A percentile compares a stretch with the other conserved stretches of the same genome.
Evolutionary conservation across 805 yeast genomes (phyloP).

Genomic region (Saturnispora silvae): DNA sequence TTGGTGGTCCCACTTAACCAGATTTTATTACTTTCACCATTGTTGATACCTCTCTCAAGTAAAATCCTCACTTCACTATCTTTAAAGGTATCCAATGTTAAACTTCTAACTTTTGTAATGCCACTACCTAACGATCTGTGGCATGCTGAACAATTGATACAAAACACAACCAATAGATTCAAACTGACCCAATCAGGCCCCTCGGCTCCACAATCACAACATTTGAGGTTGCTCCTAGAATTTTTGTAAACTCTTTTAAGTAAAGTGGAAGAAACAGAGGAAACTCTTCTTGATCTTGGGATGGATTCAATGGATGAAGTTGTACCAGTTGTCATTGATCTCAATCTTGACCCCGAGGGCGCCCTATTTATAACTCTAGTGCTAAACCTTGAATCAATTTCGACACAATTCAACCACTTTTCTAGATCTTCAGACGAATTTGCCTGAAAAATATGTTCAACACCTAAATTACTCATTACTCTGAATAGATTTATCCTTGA

Average conservation of each 20-base stretch:
- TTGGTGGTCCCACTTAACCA: conserved; percentile 36
- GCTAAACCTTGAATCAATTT: conserved; percentile 3
- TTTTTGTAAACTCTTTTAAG: conserved; percentile 30
- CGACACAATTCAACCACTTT: conserved; percentile 49
- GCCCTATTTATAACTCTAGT: background rate
- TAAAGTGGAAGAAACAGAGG: conserved; percentile 25
- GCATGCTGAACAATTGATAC: conserved; percentile 81
- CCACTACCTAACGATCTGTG: conserved; percentile 82
- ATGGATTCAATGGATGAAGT: conserved; percentile 2
- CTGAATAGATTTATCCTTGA: conserved; percentile 58
- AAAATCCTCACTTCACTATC: conserved; percentile 46
- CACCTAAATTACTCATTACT: conserved; percentile 56
- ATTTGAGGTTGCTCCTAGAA: conserved; percentile 46
- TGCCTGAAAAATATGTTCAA: conserved; percentile 66
- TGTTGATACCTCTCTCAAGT: conserved; percentile 37
- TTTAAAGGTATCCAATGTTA: conserved; percentile 62
- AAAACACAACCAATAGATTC: conserved; percentile 58
- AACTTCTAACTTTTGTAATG: conserved; percentile 65
- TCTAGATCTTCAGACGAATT: conserved; percentile 55
- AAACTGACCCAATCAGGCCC: conserved; percentile 78
- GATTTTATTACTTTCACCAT: conserved; percentile 43
- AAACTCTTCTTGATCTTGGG: conserved; percentile 22
- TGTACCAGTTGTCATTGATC: background rate
- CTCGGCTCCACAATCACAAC: conserved; percentile 70
- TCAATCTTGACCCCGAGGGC: background rate